Evolutionary conservation across 2,329 filamentous ascomycete genomes (phyloP).

Genomic region (Botryotinia narcissicola): DNA sequence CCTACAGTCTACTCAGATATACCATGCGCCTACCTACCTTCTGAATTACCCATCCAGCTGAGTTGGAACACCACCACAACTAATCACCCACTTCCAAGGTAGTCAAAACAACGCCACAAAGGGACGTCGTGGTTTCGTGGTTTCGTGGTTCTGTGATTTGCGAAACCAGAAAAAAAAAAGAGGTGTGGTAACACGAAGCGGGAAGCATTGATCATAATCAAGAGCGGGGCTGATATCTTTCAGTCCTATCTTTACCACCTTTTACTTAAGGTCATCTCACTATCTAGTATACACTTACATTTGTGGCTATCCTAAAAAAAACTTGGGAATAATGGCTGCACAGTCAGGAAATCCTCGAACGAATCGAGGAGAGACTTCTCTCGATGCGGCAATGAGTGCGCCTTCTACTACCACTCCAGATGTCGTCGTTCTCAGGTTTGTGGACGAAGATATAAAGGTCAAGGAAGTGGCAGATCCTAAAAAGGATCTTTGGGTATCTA

Average conservation of each 20-base stretch:
- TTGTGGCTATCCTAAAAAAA: not conserved
- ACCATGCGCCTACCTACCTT: not conserved
- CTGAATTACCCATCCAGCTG: constrained; percentile 8
- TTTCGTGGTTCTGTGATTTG: constrained; percentile 1
- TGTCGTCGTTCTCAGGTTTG: constrained; percentile 42
- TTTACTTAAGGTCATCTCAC: not conserved
- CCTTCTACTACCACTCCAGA: constrained; percentile 41
- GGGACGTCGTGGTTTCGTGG: constrained; percentile 1
- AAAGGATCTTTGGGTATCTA: constrained; percentile 50
- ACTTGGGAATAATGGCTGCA: not conserved
- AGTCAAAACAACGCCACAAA: constrained; percentile 14
- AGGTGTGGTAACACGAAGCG: constrained; percentile 20
- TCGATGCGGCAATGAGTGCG: constrained; percentile 44
- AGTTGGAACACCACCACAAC: constrained; percentile 9
- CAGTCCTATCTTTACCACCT: constrained; percentile 5
- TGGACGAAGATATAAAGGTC: constrained; percentile 37
- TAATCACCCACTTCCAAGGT: not conserved
- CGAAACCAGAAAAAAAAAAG: constrained; percentile 3
- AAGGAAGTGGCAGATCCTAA: constrained; percentile 42
- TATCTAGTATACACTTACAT: not conserved
- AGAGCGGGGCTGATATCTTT: constrained; percentile 21
- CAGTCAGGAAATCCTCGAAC: not conserved
- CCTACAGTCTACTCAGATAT: not conserved
- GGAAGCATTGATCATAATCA: constrained; percentile 10
- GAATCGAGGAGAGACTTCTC: constrained; percentile 30